Evolutionary conservation across 805 yeast genomes (phyloP).

Genomic region (Spathaspora girioi): DNA sequence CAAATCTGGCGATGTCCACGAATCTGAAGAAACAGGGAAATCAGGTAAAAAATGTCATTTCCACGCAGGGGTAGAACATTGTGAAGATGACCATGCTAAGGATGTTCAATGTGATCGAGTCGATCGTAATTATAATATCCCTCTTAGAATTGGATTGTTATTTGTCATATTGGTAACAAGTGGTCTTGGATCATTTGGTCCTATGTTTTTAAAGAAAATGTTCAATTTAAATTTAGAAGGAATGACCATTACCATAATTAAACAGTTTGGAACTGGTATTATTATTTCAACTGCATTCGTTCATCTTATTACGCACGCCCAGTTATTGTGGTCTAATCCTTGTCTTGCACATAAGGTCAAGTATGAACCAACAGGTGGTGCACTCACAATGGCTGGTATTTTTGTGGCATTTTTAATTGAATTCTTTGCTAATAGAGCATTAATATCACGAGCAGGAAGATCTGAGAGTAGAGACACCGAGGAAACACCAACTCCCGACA

Average conservation of each 20-base stretch:
- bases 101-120: conserved; percentile 17
- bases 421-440: conserved; percentile 13
- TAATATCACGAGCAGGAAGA: conserved; percentile 2
- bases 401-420: conserved; percentile 22
- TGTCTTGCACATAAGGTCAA: conserved; percentile 15
- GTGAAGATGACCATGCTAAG: conserved; percentile 12
- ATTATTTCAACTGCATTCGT: conserved; percentile 30
- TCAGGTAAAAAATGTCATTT: conserved; percentile 20
- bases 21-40: background rate
- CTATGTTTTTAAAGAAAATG: conserved; percentile 21
- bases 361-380: conserved; percentile 22
- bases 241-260: conserved; percentile 10
- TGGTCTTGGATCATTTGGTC: conserved; percentile 30
- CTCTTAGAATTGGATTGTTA: conserved; percentile 25
- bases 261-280: conserved; percentile 30
- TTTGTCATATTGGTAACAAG: conserved; percentile 33
- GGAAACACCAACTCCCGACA: background rate
- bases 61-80: conserved; percentile 33
- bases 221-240: conserved; percentile 13
- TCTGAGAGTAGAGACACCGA: background rate
- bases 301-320: conserved; percentile 27
- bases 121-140: conserved; percentile 25
- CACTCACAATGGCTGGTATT: conserved; percentile 28
- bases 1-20: background rate
- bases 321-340: conserved; percentile 21